These are phyloP conservation scores for Fusarium foetens DNA, from an alignment of 2,329 filamentous ascomycete genomes.

Conservation along the genomic window DNA sequence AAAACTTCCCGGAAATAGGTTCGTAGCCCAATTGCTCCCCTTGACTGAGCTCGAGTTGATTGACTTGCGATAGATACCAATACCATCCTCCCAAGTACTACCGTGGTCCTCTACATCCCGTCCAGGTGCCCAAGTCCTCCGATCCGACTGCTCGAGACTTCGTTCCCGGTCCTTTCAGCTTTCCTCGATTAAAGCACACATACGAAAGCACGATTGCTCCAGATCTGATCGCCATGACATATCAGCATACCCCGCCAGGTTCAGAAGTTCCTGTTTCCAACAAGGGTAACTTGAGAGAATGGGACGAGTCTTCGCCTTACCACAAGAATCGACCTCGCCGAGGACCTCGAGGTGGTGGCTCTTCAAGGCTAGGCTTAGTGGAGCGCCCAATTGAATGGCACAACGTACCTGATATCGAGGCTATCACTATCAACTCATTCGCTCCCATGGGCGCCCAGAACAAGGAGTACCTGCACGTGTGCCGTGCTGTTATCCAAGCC, in stretches of 20 bases:
- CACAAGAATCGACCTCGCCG: conserved; percentile 90
- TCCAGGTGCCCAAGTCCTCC: conserved; percentile 87
- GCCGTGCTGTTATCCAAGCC: conserved; percentile 83
- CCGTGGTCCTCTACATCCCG: conserved; percentile 90
- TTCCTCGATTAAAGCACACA: conserved; percentile 88
- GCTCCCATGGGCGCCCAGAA: conserved; percentile 77
- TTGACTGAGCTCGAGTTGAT: conserved; percentile 9
- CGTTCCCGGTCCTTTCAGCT: conserved; percentile 88
- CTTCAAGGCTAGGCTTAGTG: conserved; percentile 73
- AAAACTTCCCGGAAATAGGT: conserved; percentile 61
- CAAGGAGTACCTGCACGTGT: conserved; percentile 80
- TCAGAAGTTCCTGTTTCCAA: conserved; percentile 60
- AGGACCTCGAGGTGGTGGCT: conserved; percentile 78
- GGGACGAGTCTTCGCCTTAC: conserved; percentile 93
- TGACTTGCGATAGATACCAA: conserved; percentile 76
- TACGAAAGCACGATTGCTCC: conserved; percentile 86
- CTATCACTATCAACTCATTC: conserved; percentile 82
- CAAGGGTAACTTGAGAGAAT: conserved; percentile 77
- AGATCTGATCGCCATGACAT: conserved; percentile 89
- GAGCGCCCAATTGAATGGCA: conserved; percentile 81
- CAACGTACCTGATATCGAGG: conserved; percentile 84
- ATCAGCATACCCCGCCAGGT: conserved; percentile 86
- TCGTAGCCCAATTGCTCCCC: conserved; percentile 29
- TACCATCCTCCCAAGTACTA: conserved; percentile 95
- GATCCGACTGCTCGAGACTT: conserved; percentile 90